Base-by-base conservation (phyloP, 306 rosid genomes). In the Vicia sativa region DNA sequence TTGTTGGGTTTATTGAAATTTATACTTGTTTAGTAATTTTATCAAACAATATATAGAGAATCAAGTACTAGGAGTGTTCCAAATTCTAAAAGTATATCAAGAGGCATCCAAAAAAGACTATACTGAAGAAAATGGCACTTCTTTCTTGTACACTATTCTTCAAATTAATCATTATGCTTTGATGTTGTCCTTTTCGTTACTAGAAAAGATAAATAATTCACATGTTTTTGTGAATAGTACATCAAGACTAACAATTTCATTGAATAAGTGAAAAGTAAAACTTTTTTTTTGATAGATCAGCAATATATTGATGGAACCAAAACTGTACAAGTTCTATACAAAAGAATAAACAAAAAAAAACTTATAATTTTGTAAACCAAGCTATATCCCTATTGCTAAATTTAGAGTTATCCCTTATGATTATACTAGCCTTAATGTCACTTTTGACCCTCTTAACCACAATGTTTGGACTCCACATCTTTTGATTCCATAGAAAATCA, bases 11-110 rank as follows among this genome's bases (percentile, higher is more conserved):
- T n/a, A n/a, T n/a, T 31, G 37, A 31, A 31, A 31, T 31, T 7
- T 31, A 28, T 28, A 28, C 0, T 34, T 34, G 8, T 7, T 31
- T 13, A 8, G 2, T n/a, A 46, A 25, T 25, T 25, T n/a, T 2
- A 9, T 1, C 19, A 52, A 52, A 21, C 57, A 19, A 9, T 72
- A 52, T 43, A 63, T 56, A 55, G n/a, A 44, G 67, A 73, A 56
- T n/a, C 34, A 55, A 67, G 84, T 44, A 55, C 48, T 21, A 29
- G 25, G 61, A n/a, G 31, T 34, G 42, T 69, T 31, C 21, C 6
- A 63, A 73, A 74, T 60, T 55, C 74, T 82, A 74, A 75, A 74
- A 43, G n/a, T 53, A 62, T 52, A 45, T 65, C 60, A 34, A 68
- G 14, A 52, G 8, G 58, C 2, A 60, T 68, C 78, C 59, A 57